These are phyloP conservation scores for Cryphonectria nitschkei DNA, from an alignment of 2,329 filamentous ascomycete genomes.

Conservation along the genomic window DNA sequence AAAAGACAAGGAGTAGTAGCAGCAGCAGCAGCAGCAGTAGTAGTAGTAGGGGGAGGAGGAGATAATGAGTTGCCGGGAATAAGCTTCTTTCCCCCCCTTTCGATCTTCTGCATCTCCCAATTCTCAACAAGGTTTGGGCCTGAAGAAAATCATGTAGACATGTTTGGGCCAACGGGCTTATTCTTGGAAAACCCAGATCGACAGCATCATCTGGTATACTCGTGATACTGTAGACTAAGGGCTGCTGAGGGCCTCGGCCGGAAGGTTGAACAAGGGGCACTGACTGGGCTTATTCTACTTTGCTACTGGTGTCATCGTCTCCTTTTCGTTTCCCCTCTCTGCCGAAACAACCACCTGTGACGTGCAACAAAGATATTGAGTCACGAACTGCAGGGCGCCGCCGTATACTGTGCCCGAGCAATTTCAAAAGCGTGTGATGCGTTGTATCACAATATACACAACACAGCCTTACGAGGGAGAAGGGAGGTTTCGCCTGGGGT, in stretches of 20 bases:
- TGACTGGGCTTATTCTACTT: not conserved
- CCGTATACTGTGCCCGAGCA: not conserved
- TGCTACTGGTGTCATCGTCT: not conserved
- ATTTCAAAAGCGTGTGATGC: no score
- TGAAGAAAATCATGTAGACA: constrained; percentile 20
- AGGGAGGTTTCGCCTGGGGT: no score
- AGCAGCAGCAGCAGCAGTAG: no score
- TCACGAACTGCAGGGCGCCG: not conserved
- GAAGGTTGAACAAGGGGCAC: not conserved
- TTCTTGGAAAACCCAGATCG: constrained; percentile 24
- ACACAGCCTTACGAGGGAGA: no score
- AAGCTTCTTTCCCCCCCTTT: not conserved
- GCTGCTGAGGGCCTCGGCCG: constrained; percentile 1
- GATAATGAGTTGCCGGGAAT: not conserved
- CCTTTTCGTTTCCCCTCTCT: not conserved
- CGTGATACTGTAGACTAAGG: no score
- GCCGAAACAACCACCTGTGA: not conserved
- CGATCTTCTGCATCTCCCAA: constrained; percentile 10
- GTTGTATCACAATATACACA: no score
- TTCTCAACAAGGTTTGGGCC: constrained; percentile 11
- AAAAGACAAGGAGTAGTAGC: not conserved
- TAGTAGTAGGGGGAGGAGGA: not conserved
- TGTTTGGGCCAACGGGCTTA: constrained; percentile 4
- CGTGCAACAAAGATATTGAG: not conserved
- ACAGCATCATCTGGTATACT: not conserved